A percentile compares a stretch with the other conserved stretches of the same genome.
Evolutionary conservation across 768 basidiomycete species (phyloP).

Genomic region (Tubosaeta sp.): DNA sequence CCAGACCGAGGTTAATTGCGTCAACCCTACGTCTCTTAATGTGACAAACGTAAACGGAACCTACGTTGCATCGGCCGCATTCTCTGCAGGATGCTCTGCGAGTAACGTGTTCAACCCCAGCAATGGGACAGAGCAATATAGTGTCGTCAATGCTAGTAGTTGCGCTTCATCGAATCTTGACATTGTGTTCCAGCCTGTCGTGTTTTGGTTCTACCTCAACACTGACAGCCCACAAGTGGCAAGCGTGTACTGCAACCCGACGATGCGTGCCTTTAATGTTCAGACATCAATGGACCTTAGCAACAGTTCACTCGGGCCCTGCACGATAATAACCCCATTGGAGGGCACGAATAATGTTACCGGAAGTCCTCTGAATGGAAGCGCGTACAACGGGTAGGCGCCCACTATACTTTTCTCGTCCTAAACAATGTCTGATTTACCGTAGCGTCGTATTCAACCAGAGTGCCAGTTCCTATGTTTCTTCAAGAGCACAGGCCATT

Average conservation of each 20-base stretch:
- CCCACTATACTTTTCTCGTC: neutral
- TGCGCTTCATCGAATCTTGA: slow-evolving; percentile 28
- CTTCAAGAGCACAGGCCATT: slow-evolving; percentile 47
- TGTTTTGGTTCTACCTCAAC: slow-evolving; percentile 63
- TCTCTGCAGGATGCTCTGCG: slow-evolving; percentile 43
- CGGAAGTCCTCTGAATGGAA: slow-evolving; percentile 40
- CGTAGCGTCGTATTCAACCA: slow-evolving; percentile 40
- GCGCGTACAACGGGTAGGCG: slow-evolving; percentile 56
- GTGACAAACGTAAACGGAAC: slow-evolving; percentile 20
- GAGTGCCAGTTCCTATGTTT: slow-evolving; percentile 41
- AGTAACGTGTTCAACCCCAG: slow-evolving; percentile 35
- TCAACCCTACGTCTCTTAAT: slow-evolving; percentile 31
- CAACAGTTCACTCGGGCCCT: slow-evolving; percentile 38
- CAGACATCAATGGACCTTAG: slow-evolving; percentile 41
- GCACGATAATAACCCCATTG: slow-evolving; percentile 29
- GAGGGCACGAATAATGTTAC: slow-evolving; percentile 49
- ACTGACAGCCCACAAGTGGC: slow-evolving; percentile 37
- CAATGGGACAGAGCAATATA: slow-evolving; percentile 44
- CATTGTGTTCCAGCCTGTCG: slow-evolving; percentile 48
- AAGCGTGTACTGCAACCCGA: slow-evolving; percentile 56
- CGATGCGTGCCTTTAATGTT: slow-evolving; percentile 42
- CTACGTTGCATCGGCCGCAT: slow-evolving; percentile 42
- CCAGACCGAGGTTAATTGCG: slow-evolving; percentile 45
- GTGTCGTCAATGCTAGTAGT: slow-evolving; percentile 38
- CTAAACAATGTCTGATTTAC: neutral